Percentiles rank a stretch among this genome's conserved stretches.
Conservation (phyloP, 1,284 basidiomycete species). For the Melanopsichium pennsylvanicum region DNA sequence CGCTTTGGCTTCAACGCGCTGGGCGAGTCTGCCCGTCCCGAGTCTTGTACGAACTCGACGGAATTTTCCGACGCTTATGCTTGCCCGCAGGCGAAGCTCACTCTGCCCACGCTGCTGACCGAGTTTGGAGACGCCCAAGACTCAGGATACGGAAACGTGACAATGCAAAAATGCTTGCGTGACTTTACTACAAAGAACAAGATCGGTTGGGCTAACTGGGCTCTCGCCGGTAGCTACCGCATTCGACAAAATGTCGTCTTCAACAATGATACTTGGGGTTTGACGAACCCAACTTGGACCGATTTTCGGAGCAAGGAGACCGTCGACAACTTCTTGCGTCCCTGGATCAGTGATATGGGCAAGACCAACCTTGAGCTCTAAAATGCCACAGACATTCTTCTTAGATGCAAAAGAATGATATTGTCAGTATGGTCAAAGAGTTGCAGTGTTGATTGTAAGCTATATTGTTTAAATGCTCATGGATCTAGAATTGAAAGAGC, state of each 20-base stretch:
- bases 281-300: constrained; percentile 16
- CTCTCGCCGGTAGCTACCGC: constrained; percentile 35
- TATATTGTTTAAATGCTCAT: no score
- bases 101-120: constrained; percentile 22
- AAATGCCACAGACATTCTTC: no score
- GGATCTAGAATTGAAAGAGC: no score
- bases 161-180: constrained; percentile 41
- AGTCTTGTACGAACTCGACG: constrained; percentile 13
- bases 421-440: no score
- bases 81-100: constrained; percentile 27
- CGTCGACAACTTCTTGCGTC: constrained; percentile 33
- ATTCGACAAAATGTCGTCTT: constrained; percentile 16
- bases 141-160: constrained; percentile 14
- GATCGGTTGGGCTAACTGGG: constrained; percentile 42
- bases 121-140: constrained; percentile 41
- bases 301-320: constrained; percentile 23
- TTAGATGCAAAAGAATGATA: no score
- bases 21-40: constrained; percentile 20
- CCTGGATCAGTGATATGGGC: constrained; percentile 38
- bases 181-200: constrained; percentile 43
- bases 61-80: constrained; percentile 23
- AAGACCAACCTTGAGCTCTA: constrained; percentile 38
- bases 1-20: constrained; percentile 41
- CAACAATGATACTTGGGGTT: constrained; percentile 41
- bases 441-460: neutral